A percentile compares a stretch with the other conserved stretches of the same genome.
phyloP scores from a whole-genome alignment of 2,329 filamentous ascomycete species.

The Cladophialophora immunda region DNA sequence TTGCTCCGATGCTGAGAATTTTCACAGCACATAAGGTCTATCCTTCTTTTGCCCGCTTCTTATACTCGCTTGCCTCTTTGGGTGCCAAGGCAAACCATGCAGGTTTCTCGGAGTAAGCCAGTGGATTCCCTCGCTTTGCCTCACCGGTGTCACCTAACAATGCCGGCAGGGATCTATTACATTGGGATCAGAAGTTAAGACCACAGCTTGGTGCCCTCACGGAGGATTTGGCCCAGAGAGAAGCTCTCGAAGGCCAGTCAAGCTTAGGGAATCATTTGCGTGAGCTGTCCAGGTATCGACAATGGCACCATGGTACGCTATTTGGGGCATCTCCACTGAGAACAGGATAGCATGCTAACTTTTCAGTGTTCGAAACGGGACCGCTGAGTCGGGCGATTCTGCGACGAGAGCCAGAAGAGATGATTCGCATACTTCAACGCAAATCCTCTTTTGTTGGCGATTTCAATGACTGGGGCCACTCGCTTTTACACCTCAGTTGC shows the following conservation, averaged over 20 bases:
- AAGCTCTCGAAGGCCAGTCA: too few relatives aligned
- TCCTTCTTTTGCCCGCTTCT: neutral
- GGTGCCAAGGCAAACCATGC: neutral
- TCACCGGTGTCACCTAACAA: neutral
- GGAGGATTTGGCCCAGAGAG: neutral
- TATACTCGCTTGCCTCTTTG: neutral
- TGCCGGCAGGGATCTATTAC: neutral
- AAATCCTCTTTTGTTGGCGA: neutral
- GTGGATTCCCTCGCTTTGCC: neutral
- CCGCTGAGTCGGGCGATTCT: constrained; percentile 4
- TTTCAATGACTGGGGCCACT: constrained; percentile 6
- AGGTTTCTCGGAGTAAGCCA: neutral
- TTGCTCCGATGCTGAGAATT: neutral
- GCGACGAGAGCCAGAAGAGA: neutral
- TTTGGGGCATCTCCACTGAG: neutral
- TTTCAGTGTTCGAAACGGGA: constrained; percentile 10
- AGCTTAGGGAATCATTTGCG: neutral
- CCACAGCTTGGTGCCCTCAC: neutral
- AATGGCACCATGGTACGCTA: constrained; percentile 8
- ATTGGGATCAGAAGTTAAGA: neutral
- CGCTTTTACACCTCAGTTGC: constrained; percentile 11
- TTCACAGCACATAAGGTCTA: neutral
- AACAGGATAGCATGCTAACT: neutral
- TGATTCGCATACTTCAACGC: neutral
- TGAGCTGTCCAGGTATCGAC: neutral